phyloP scores from a whole-genome alignment of 2,329 filamentous ascomycete species.

The Pseudogymnoascus sp. region DNA sequence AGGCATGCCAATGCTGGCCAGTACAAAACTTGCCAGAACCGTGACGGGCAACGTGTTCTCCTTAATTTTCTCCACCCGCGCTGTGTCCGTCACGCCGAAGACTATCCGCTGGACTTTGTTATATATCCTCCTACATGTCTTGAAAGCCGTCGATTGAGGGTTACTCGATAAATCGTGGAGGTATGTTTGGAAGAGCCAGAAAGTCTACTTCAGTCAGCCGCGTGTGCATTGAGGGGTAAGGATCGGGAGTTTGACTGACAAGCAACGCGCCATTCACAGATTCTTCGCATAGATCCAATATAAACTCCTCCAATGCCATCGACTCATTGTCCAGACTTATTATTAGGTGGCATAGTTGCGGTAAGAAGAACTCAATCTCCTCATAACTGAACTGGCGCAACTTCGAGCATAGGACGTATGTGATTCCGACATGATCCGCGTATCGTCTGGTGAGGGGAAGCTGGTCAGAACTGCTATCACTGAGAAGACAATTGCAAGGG shows the following conservation, averaged over 20 bases:
- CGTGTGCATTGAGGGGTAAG: background rate
- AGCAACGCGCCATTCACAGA: conserved; percentile 77
- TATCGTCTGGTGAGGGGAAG: conserved; percentile 54
- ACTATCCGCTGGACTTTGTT: conserved; percentile 86
- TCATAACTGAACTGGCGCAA: conserved; percentile 82
- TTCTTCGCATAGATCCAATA: conserved; percentile 78
- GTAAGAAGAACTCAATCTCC: conserved; percentile 88
- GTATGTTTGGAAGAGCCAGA: conserved; percentile 86
- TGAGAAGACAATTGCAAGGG: conserved; percentile 16
- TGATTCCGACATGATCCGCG: conserved; percentile 82
- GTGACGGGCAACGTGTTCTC: conserved; percentile 76
- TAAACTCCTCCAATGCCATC: conserved; percentile 83
- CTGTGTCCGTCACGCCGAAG: conserved; percentile 66
- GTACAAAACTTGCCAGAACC: conserved; percentile 70
- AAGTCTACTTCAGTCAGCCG: conserved; percentile 50
- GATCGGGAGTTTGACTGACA: conserved; percentile 43
- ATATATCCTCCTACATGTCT: conserved; percentile 75
- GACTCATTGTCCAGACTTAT: conserved; percentile 86
- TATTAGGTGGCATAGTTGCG: conserved; percentile 79
- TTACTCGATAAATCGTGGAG: conserved; percentile 70
- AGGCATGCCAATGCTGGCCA: conserved; percentile 68
- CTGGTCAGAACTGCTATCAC: conserved; percentile 17
- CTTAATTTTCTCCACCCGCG: conserved; percentile 66
- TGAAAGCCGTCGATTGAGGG: conserved; percentile 69
- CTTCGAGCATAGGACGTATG: conserved; percentile 84